These are phyloP conservation scores for Eutypella sp. DNA, from an alignment of 2,329 filamentous ascomycete genomes.

Conservation along the genomic window DNA sequence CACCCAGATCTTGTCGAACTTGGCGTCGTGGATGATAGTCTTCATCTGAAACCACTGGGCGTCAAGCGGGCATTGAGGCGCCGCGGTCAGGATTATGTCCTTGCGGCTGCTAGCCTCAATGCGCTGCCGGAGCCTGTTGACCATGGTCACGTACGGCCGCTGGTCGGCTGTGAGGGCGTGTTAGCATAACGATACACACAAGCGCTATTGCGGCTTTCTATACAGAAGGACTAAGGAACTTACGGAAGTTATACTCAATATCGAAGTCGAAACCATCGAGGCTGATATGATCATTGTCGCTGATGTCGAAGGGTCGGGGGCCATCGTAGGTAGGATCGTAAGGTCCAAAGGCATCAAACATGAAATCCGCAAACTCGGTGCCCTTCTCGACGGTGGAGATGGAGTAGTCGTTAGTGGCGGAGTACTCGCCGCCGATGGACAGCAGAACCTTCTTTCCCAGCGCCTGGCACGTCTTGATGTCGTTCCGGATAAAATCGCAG, in stretches of 20 bases:
- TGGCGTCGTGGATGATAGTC: constrained; percentile 31
- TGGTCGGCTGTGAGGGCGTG: constrained; percentile 10
- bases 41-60: constrained; percentile 37
- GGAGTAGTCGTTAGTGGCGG: constrained; percentile 27
- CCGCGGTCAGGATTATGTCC: constrained; percentile 31
- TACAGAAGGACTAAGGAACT: neutral
- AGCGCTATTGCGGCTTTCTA: too few species aligned
- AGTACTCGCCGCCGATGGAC: constrained; percentile 53
- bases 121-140: constrained; percentile 19
- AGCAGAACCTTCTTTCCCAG: constrained; percentile 59
- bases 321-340: constrained; percentile 16
- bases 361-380: constrained; percentile 31
- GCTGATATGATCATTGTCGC: constrained; percentile 6
- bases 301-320: constrained; percentile 17
- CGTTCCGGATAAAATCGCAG: constrained; percentile 29
- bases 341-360: constrained; percentile 34
- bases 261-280: constrained; percentile 24
- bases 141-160: constrained; percentile 15
- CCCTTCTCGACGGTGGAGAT: constrained; percentile 25
- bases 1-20: constrained; percentile 36
- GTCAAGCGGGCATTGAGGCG: constrained; percentile 39
- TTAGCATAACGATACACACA: constrained; percentile 2
- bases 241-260: constrained; percentile 20
- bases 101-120: constrained; percentile 11
- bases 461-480: constrained; percentile 45